phyloP scores from a whole-genome alignment of 1,284 basidiomycete genomes.

The Cryptococcus amylolentus region DNA sequence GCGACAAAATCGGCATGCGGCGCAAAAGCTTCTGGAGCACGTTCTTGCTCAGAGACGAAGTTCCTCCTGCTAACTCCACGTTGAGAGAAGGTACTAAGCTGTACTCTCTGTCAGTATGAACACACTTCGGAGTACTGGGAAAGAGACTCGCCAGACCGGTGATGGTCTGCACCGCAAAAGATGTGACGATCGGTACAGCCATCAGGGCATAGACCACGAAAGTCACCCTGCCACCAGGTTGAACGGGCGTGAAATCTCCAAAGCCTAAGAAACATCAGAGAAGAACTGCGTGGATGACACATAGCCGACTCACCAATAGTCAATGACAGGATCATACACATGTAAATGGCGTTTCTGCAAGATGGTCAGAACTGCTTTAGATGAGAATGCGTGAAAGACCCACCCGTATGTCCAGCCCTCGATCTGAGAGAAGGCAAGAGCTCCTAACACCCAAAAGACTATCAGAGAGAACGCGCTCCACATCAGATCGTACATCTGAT shows the following conservation, averaged over 20 bases:
- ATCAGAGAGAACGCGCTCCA: constrained; percentile 42
- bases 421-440: constrained; percentile 40
- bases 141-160: constrained; percentile 41
- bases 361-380: background rate
- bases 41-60: constrained; percentile 19
- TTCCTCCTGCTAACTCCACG: constrained; percentile 16
- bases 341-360: constrained; percentile 30
- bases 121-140: background rate
- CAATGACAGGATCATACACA: constrained; percentile 41
- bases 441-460: constrained; percentile 48
- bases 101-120: background rate
- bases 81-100: constrained; percentile 33
- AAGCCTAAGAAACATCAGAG: constrained; percentile 23
- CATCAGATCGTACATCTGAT: constrained; percentile 44
- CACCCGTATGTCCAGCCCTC: constrained; percentile 48
- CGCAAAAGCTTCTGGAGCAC: constrained; percentile 35
- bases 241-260: constrained; percentile 42
- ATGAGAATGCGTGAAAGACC: constrained; percentile 1
- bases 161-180: constrained; percentile 52
- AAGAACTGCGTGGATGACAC: background rate
- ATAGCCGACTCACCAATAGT: constrained; percentile 36
- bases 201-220: constrained; percentile 51
- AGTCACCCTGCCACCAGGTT: constrained; percentile 41
- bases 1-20: constrained; percentile 44
- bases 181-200: constrained; percentile 52